Base-by-base conservation (phyloP, 2,329 filamentous ascomycete genomes). In the Colletotrichum sp. region DNA sequence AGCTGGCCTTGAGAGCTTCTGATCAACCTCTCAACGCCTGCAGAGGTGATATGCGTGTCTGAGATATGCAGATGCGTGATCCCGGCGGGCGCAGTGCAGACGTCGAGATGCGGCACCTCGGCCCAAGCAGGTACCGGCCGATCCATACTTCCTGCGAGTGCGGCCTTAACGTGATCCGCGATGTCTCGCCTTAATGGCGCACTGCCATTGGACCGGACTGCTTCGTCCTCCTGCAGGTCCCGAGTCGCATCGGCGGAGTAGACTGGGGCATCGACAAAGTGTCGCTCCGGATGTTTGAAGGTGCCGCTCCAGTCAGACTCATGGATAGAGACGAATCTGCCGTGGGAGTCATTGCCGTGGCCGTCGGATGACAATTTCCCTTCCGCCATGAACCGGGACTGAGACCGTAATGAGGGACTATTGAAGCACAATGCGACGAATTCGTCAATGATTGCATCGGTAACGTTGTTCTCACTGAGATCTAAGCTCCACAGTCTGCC, bases 61-160 rank as follows among this genome's bases (percentile, higher is more conserved):
- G 89, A 90, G 13, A 93, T 77, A 65, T 88, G 86, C 18, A 93
- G 81, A 77, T 93, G 91, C 0, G 91, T 92, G 62, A 92, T 79
- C 4, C 86, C 87, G 3, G 79, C 73, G 5, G 80, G 78, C 16
- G 73, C 67, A 13, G 73, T 63, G 26, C 81, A 83, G 3, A 84
- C 75, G 28, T 80, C 80, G 7, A 79, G 77, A 18, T 78, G 71
- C 8, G 77, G 69, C 32, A 78, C 62, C 34, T 77, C 72, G 24
- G 69, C 30, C 44, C 60, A 57, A 34, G 60, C 64, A 34, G 78
- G 77, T 13, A 65, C 49, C 10, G 57, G 32, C 52, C 63, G 67
- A 52, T 71, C 69, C 71, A 72, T 67, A 65, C 60, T 30, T 55
- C 78, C 65, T 39, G 72, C 60, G 36, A 77, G 57, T 60, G 63